Percentiles rank a stretch among this genome's conserved stretches.
These are phyloP conservation scores for Oehlia diaphana DNA, from an alignment of 192 early-diverging fungal genomes.

Conservation along the genomic window DNA sequence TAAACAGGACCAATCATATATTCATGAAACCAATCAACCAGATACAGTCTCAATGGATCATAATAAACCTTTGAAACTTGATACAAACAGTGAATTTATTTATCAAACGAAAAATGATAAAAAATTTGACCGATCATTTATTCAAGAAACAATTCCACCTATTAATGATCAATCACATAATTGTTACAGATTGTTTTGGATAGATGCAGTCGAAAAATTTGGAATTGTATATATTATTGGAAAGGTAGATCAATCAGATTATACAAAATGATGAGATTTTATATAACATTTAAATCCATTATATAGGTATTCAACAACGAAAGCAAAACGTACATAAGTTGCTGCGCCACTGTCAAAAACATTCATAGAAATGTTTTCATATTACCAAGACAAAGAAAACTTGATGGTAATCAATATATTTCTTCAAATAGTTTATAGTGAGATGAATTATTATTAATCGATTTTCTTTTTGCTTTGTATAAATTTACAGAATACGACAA, in stretches of 20 bases:
- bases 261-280: slow-evolving; percentile 26
- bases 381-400: slow-evolving; percentile 67
- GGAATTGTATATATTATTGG: slow-evolving; percentile 90
- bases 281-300: not conserved
- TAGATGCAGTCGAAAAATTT: slow-evolving; percentile 85
- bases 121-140: slow-evolving; percentile 32
- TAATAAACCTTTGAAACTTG: no score
- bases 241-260: slow-evolving; percentile 58
- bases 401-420: slow-evolving; percentile 47
- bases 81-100: not conserved
- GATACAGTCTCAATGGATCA: slow-evolving; percentile 2
- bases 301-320: slow-evolving; percentile 53
- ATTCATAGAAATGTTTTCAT: slow-evolving; percentile 87
- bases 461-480: not conserved
- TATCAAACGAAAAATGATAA: not conserved
- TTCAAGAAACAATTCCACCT: slow-evolving; percentile 19
- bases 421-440: not conserved
- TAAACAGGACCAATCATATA: slow-evolving; percentile 28
- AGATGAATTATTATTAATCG: not conserved
- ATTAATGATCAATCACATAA: slow-evolving; percentile 49
- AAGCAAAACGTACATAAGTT: slow-evolving; percentile 67
- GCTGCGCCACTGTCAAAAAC: slow-evolving; percentile 77
- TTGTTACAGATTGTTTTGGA: slow-evolving; percentile 79
- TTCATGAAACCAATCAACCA: slow-evolving; percentile 29
- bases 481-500: slow-evolving; percentile 44